Evolutionary conservation across 441 rosid genomes (phyloP).

Genomic region (Bruguiera hainesii): DNA sequence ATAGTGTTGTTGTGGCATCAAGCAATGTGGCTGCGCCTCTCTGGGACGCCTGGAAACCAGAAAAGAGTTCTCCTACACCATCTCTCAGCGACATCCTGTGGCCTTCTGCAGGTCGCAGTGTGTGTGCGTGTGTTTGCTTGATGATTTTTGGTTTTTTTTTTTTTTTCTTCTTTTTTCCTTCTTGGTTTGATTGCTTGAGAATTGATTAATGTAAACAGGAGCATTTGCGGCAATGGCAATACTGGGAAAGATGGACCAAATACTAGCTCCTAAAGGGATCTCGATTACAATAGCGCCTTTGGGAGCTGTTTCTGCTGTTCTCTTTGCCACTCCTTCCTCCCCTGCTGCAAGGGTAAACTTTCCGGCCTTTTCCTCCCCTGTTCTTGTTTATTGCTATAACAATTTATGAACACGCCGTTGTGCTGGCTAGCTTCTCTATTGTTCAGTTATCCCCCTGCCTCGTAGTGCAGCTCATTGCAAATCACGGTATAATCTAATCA

Average conservation of each 20-base stretch:
- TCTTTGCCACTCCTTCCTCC: constrained; percentile 61
- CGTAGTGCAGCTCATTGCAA: too few species aligned
- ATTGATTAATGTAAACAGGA: constrained; percentile 31
- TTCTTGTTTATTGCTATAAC: background rate
- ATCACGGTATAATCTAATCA: too few species aligned
- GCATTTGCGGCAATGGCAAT: constrained; percentile 92
- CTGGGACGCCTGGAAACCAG: constrained; percentile 82
- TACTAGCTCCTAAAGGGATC: constrained; percentile 60
- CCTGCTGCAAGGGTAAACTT: constrained; percentile 81
- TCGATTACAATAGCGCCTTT: constrained; percentile 75
- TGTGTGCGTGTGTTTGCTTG: background rate
- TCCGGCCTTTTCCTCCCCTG: background rate
- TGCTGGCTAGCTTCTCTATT: too few species aligned
- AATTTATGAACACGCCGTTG: too few species aligned
- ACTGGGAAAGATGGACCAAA: constrained; percentile 74
- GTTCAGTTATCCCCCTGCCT: too few species aligned
- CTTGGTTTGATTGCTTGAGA: background rate
- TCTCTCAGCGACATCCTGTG: constrained; percentile 73
- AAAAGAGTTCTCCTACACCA: constrained; percentile 39
- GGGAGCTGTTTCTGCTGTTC: constrained; percentile 83
- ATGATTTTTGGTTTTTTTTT: background rate
- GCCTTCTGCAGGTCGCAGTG: constrained; percentile 76
- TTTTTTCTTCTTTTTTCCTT: background rate
- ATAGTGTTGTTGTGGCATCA: constrained; percentile 34
- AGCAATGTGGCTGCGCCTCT: constrained; percentile 39